Evolutionary conservation across 371 early-diverging fungal genomes (phyloP).

Genomic region (Nematocida ironsii): DNA sequence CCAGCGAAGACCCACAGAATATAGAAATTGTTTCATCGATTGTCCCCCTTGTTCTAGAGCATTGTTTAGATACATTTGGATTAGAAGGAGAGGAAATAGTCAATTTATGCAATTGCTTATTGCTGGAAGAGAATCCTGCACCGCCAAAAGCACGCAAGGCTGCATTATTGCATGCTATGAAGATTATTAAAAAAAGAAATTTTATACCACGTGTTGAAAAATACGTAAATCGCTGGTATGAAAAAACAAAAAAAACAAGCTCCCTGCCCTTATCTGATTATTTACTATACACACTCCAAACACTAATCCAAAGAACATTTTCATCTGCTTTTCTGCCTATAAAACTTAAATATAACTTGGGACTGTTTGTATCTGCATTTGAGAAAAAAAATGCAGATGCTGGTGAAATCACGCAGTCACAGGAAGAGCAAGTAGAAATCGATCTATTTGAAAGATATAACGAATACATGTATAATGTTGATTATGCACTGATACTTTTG

Average conservation of each 20-base stretch:
- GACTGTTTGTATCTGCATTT: neutral
- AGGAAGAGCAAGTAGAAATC: neutral
- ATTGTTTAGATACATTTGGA: neutral
- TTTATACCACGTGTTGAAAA: neutral
- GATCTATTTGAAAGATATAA: neutral
- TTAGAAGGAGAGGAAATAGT: neutral
- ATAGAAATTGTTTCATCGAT: neutral
- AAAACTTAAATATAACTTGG: neutral
- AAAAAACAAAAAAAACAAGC: neutral
- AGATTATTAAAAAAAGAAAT: neutral
- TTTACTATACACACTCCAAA: neutral
- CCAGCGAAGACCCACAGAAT: neutral
- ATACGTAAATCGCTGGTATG: neutral
- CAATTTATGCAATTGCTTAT: neutral
- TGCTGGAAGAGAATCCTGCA: neutral
- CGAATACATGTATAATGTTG: neutral
- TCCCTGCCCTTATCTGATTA: neutral
- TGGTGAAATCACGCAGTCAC: neutral
- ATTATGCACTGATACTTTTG: neutral
- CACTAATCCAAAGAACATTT: neutral
- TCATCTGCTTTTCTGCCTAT: neutral
- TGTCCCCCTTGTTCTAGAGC: neutral
- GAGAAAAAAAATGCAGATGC: neutral
- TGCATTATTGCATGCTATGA: neutral
- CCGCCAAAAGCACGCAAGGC: neutral